Base-by-base conservation (phyloP, 768 basidiomycete species). In the Suillus lakei region DNA sequence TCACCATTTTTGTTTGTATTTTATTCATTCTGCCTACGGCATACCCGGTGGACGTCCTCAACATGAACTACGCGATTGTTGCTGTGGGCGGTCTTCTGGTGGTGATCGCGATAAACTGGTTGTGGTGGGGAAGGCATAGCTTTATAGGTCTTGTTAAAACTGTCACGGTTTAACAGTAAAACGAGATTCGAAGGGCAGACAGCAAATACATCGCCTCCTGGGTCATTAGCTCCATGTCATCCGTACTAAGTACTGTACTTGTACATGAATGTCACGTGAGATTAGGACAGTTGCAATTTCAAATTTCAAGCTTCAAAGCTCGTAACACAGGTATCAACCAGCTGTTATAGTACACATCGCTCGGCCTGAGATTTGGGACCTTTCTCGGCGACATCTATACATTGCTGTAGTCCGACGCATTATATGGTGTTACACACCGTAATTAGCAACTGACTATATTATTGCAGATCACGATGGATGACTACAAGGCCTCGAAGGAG, bases 401-500 rank as follows among this genome's bases (percentile, higher is more conserved):
- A 28, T 30, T 53, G 51, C 7, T 21, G 21, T 54, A 32, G 30
- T 61, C n/a, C 23, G 34, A 58, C 53, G 8, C 34, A n/a, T 28
- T 36, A 10, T 23, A 36, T 62, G 53, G 53, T 55, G 16, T 56
- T 61, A 21, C 53, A 23, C 51, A 18, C 36, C 21, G 15, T 53
- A 46, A 46, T 16, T 9, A 55, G 38, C 38, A 15, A 53, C 51
- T 44, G 34, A 23, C 23, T n/a, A 56, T 51, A 48, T 34, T 21
- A 5, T 62, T 15, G 34, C 64, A 62, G 48, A 28, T 23, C 39
- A 41, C 53, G 8, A 75, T 71, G 75, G 62, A 56, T 44, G 28
- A 65, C 54, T 96, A 96, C 84, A 95, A 93, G 75, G 69, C 81
- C 9, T 86, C 84, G 10, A 97, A 97, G 76, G 92, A 94, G 79